Conservation (phyloP, 1,284 basidiomycete genomes). For the Malassezia sp. region DNA sequence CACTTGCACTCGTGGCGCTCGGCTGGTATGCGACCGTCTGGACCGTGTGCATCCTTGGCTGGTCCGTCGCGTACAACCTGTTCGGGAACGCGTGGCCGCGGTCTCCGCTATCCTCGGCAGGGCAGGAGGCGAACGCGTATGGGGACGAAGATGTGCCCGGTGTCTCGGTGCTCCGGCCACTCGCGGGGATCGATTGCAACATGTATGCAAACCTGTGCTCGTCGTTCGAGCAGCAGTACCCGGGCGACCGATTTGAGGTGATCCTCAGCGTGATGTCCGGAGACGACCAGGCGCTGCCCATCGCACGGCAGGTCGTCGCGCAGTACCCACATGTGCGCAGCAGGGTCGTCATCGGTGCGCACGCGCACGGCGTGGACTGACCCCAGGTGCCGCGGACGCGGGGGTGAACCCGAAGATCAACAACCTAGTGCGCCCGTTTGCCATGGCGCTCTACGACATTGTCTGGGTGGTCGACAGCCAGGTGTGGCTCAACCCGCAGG, state of each 20-base stretch:
- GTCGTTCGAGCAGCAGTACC: constrained; percentile 39
- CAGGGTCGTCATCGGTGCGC: constrained; percentile 32
- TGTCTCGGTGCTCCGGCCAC: constrained; percentile 39
- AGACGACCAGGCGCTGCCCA: constrained; percentile 31
- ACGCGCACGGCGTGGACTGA: not conserved
- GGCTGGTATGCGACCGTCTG: constrained; percentile 64
- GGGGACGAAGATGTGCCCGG: constrained; percentile 28
- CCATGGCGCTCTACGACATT: constrained; percentile 68
- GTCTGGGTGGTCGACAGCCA: constrained; percentile 96
- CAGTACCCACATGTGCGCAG: constrained; percentile 31
- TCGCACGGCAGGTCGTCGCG: constrained; percentile 29
- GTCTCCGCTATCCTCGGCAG: constrained; percentile 16
- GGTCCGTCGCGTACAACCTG: constrained; percentile 46
- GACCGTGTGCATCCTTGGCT: constrained; percentile 65
- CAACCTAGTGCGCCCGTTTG: constrained; percentile 76
- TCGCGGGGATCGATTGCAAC: constrained; percentile 42
- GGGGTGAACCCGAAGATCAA: constrained; percentile 97
- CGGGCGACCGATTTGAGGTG: constrained; percentile 32
- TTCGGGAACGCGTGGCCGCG: constrained; percentile 15
- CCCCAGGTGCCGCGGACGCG: constrained; percentile 50
- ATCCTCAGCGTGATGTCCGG: constrained; percentile 34
- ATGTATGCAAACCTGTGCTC: constrained; percentile 38
- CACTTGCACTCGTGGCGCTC: constrained; percentile 6
- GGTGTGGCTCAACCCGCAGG: constrained; percentile 65
- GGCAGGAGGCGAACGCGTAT: constrained; percentile 54